phyloP scores from a whole-genome alignment of 2,329 filamentous ascomycete genomes.

The Ascochyta rabiei region DNA sequence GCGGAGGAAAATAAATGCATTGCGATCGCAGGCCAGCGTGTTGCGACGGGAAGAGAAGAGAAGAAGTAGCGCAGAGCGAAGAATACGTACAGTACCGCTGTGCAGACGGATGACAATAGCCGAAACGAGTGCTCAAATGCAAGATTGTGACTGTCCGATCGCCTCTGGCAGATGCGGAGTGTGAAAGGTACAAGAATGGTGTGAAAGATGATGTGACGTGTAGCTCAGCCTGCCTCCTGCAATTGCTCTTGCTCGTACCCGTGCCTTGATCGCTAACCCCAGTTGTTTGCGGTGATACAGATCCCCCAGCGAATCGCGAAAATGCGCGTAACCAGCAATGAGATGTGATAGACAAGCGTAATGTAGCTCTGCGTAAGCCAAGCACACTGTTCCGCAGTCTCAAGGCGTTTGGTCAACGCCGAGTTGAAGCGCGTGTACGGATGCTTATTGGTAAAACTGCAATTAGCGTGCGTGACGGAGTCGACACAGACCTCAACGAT shows the following conservation, averaged over 20 bases:
- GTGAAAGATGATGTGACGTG: conserved; percentile 36
- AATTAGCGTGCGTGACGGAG: not conserved
- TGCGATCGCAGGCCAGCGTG: conserved; percentile 19
- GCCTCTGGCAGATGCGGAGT: conserved; percentile 50
- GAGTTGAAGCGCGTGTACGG: conserved; percentile 1
- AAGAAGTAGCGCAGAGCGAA: conserved; percentile 36
- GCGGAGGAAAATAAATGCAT: conserved; percentile 16
- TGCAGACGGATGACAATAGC: conserved; percentile 39
- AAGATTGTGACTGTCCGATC: conserved; percentile 43
- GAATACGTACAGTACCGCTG: conserved; percentile 51
- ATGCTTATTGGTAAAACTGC: not conserved
- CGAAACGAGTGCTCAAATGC: conserved; percentile 42
- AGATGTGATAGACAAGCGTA: conserved; percentile 25
- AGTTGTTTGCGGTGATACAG: conserved; percentile 35
- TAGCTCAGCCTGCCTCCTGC: conserved; percentile 35
- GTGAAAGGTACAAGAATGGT: conserved; percentile 44
- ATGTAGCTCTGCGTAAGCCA: conserved; percentile 12
- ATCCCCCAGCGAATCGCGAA: conserved; percentile 28
- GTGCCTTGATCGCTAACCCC: conserved; percentile 24
- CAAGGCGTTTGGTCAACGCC: not conserved
- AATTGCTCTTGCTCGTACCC: conserved; percentile 23
- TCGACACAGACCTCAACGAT: conserved; percentile 1
- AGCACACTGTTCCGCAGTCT: conserved; percentile 20
- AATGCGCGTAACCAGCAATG: conserved; percentile 31
- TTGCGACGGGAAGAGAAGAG: conserved; percentile 18